phyloP scores from a whole-genome alignment of 2,329 filamentous ascomycete species.

The Ophiostoma sp. region DNA sequence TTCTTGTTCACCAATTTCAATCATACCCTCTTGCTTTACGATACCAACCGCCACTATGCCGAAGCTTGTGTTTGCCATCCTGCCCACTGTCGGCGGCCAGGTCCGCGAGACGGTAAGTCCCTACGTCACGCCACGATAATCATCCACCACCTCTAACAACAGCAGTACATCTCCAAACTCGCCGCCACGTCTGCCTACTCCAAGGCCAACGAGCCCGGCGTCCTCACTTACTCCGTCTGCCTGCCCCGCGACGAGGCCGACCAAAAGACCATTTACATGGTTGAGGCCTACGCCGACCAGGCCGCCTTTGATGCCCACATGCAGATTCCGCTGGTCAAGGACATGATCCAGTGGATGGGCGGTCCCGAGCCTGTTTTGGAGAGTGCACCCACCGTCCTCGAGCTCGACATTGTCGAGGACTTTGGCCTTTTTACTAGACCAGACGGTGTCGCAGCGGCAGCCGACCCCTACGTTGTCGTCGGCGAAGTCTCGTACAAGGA shows the following conservation, averaged over 20 bases:
- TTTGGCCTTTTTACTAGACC: constrained; percentile 30
- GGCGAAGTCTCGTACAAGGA: constrained; percentile 35
- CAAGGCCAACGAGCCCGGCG: constrained; percentile 31
- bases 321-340: constrained; percentile 29
- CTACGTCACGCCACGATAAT: neutral
- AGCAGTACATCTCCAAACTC: constrained; percentile 30
- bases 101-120: constrained; percentile 22
- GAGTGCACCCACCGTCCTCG: constrained; percentile 26
- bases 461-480: constrained; percentile 34
- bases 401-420: constrained; percentile 32
- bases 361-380: constrained; percentile 26
- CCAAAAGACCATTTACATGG: constrained; percentile 33
- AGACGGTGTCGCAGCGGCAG: constrained; percentile 17
- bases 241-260: constrained; percentile 33
- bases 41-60: constrained; percentile 9
- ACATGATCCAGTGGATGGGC: constrained; percentile 32
- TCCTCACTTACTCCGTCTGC: constrained; percentile 33
- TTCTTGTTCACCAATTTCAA: neutral
- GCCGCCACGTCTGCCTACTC: constrained; percentile 25
- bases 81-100: constrained; percentile 24
- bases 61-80: constrained; percentile 26
- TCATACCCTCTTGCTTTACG: neutral
- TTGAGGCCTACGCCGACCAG: constrained; percentile 35
- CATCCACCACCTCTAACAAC: neutral
- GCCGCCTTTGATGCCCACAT: constrained; percentile 35